Evolutionary conservation across 495 filamentous ascomycete species (phyloP), one percentile per base, ranked within the genome.

Genomic region (Trichoderma orchidacearum): DNA sequence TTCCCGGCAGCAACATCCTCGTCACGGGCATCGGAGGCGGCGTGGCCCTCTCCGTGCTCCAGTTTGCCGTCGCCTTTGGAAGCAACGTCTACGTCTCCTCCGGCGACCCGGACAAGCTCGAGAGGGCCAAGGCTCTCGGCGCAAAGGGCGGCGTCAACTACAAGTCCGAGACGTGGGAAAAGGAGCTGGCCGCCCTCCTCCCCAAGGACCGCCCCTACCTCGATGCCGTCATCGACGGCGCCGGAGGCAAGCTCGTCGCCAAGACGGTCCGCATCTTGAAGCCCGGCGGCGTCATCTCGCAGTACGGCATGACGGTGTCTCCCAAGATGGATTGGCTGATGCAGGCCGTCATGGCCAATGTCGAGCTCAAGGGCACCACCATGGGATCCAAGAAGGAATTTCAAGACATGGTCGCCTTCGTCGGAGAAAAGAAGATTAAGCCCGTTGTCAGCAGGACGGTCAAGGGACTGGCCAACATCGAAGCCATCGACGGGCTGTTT

Each of bases 1-100:
- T 34, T 21, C 58, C 68, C 7, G 87, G 85, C 3, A 70, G 77
- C 53, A 87, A 87, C 58, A 66, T 91, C 3, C 63, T 92, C 36
- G 63, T 92, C 29, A 90, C 87, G 3, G 87, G 87, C 2, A 89
- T 92, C 67, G 87, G 87, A 1, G 87, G 87, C 17, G 87, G 87
- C 51, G 87, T 91, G 21, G 87, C 87, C 32, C 66, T 91, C 57
- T 76, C 79, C 65, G 79, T 71, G n/a, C 68, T 90, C 61, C 77
- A 80, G 58, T 89, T 90, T 70, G 86, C 79, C 7, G 82, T 81
- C 5, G 83, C 77, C 1, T 64, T 77, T 34, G 87, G 87, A 5
- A 77, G 74, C 13, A 74, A 80, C 62, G 83, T 86, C 18, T 90
- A 73, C 62, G 87, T 90, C 56, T 89, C 84, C 9, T 84, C 79